Evolutionary conservation across 2,329 filamentous ascomycete species (phyloP), one percentile per base, ranked within the genome.

Genomic region (Coleophoma crateriformis): DNA sequence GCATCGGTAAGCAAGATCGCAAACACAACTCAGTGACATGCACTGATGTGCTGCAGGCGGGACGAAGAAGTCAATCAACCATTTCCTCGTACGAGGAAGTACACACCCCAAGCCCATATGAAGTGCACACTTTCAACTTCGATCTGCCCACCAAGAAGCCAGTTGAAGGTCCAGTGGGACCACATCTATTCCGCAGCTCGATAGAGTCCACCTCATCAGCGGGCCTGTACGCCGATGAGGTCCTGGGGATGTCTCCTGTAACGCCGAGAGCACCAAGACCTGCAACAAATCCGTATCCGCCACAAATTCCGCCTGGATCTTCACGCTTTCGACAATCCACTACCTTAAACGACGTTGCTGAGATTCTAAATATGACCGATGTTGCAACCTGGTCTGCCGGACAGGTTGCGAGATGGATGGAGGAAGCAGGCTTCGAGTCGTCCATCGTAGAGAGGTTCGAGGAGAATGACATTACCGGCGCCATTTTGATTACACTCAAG

Each of bases 401-500:
- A 62, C 85, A 90, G 70, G 88, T 94, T 40, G 87, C 87, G 49
- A 83, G 88, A 62, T 94, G 88, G 81, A 94, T 96, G 90, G 80
- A 85, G 62, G 82, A 89, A 65, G 81, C 84, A 41, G 90, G 88
- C 58, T 84, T 95, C 64, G 91, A 96, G 65, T 72, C 82, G 46
- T 72, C 77, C 7, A 77, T 92, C 46, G 85, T 94, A 11, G 85
- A 95, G 61, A 88, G 87, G 59, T 96, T 99, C 62, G 78, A 91
- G 54, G 81, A 87, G 61, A 95, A 99, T 67, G 92, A 99, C 64
- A 96, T 99, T 66, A 90, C 86, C 22, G 92, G 92, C 13, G 78
- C 83, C 4, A 88, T 97, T 49, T 73, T 97, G 17, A 83, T 95
- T 47, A 90, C 92, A n/a, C 73, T 99, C 40, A 90, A 95, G 64